Base-by-base conservation (phyloP, 805 yeast genomes). In the Komagataella mondaviorum region DNA sequence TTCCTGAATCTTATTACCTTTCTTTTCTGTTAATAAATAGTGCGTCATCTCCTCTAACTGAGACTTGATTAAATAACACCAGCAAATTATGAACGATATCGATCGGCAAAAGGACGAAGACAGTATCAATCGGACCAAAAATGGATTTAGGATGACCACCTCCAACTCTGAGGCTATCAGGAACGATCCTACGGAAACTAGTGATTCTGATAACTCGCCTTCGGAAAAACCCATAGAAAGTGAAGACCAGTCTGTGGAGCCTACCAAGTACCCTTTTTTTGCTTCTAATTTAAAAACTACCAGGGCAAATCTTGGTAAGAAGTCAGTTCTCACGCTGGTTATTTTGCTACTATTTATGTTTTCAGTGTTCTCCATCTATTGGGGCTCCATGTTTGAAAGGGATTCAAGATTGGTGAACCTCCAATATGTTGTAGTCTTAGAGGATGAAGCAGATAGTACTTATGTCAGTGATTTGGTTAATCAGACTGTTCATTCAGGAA, bases 371-470 rank as follows among this genome's bases (percentile, higher is more conserved):
- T 63, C 81, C 57, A 61, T 70, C 54, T 67, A 75, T 66, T 74
- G 85, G 85, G 74, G 75, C 46, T 64, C 75, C 48, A 63, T 67
- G 65, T 66, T 61, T 64, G 44, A 63, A 6, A 59, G 75, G 53
- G 43, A 51, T 46, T 6, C 52, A 48, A 58, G 71, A 49, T 52
- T 65, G 51, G 51, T 58, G 16, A 68, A 71, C 53, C 59, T 74
- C 52, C 61, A 64, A 20, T 58, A 72, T 54, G 59, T 72, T 44
- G 70, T 75, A 48, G 71, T 65, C 46, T 57, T 72, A 24, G 74
- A 69, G 50, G 70, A 69, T 48, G 39, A 30, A 12, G 14, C 39
- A 30, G 39, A 30, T 4, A 30, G 14, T 59, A 60, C 4, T 16
- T 46, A 52, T 5, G 23, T 58, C 24, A 51, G 16, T 17, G 43